Conservation (phyloP, 2,329 filamentous ascomycete genomes). For the Teratosphaeria nubilosa region DNA sequence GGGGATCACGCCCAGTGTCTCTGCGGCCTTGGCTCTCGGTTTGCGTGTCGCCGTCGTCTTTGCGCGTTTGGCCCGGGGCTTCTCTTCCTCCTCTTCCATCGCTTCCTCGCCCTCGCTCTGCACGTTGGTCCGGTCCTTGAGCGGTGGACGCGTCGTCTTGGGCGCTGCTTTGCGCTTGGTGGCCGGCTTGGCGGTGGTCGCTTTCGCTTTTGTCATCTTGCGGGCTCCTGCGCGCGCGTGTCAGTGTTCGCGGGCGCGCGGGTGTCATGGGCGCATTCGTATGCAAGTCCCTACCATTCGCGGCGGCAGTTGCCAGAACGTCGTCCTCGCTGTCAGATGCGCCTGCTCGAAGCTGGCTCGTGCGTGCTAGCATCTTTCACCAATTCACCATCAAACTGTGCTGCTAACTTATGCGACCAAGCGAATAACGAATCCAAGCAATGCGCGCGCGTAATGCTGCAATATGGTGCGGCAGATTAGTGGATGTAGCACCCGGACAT, state of each 20-base stretch:
- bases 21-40: conserved; percentile 21
- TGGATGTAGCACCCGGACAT: no score
- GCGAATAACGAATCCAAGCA: neutral
- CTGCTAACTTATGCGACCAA: neutral
- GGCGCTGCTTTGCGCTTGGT: conserved; percentile 30
- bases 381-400: neutral
- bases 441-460: neutral
- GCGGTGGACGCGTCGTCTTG: conserved; percentile 29
- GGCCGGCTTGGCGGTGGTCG: conserved; percentile 23
- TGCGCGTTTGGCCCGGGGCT: conserved; percentile 23
- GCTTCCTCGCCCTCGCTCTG: conserved; percentile 32
- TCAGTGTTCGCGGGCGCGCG: neutral
- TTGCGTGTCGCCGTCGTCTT: conserved; percentile 21
- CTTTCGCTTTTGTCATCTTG: conserved; percentile 14
- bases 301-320: conserved; percentile 9
- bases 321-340: conserved; percentile 16
- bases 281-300: conserved; percentile 2
- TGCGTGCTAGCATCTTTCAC: conserved; percentile 1
- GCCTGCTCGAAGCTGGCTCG: conserved; percentile 6
- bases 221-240: conserved; percentile 1
- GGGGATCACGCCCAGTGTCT: conserved; percentile 31
- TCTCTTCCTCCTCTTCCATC: conserved; percentile 30
- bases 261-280: neutral
- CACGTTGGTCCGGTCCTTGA: conserved; percentile 31
- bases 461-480: neutral